Percentiles rank a stretch among this genome's conserved stretches.
Evolutionary conservation across 495 filamentous ascomycete genomes (phyloP).

Genomic region (Oidiodendron maius): DNA sequence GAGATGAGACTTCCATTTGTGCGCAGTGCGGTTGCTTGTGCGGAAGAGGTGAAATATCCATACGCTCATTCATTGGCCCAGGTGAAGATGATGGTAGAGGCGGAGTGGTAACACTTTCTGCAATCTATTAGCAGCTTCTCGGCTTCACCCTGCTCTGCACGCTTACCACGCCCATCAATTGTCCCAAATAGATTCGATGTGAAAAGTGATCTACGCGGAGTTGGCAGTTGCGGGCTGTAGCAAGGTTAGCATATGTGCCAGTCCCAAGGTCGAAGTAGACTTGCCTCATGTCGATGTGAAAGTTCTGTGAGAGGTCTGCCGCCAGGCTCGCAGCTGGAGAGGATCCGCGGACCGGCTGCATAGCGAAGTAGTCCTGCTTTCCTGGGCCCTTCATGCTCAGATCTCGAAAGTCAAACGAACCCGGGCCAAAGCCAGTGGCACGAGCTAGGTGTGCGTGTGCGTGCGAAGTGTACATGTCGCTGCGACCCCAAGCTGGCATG

Average conservation of each 20-base stretch:
- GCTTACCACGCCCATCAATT: constrained; percentile 67
- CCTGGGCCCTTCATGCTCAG: constrained; percentile 58
- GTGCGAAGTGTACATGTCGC: constrained; percentile 38
- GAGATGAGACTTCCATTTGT: constrained; percentile 60
- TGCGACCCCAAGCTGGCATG: constrained; percentile 35
- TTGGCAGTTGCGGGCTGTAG: constrained; percentile 79
- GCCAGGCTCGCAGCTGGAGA: constrained; percentile 87
- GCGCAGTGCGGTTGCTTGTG: constrained; percentile 71
- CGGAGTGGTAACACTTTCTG: constrained; percentile 76
- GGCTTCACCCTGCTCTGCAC: constrained; percentile 5
- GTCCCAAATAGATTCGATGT: constrained; percentile 67
- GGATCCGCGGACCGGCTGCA: constrained; percentile 70
- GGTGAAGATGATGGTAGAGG: constrained; percentile 81
- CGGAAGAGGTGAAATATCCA: constrained; percentile 93
- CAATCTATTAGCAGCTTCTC: constrained; percentile 21
- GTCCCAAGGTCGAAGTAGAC: too few species aligned
- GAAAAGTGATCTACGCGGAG: constrained; percentile 90
- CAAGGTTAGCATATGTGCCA: constrained; percentile 5
- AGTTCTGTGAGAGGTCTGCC: constrained; percentile 93
- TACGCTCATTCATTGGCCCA: constrained; percentile 62
- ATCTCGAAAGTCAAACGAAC: constrained; percentile 64
- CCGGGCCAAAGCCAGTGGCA: constrained; percentile 50
- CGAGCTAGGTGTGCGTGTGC: constrained; percentile 42
- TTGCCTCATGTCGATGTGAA: constrained; percentile 81
- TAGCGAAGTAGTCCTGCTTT: constrained; percentile 66